Conservation (phyloP, 805 yeast species). For the Yarrowia divulgata region DNA sequence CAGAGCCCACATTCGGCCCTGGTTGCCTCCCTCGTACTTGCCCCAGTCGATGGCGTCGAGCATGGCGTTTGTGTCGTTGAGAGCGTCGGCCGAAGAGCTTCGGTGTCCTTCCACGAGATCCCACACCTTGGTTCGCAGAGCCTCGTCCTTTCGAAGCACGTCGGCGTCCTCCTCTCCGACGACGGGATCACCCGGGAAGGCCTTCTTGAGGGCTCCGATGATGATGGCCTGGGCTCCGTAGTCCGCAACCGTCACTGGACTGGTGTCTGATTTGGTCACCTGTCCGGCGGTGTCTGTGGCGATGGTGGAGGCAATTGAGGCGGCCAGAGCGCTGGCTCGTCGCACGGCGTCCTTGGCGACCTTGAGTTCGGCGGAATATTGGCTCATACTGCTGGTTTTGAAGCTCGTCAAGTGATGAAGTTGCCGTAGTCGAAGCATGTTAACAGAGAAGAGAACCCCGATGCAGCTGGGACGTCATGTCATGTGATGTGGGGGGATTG, state of each 20-base stretch:
- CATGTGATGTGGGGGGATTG: slow-evolving; percentile 27
- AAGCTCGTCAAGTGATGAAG: slow-evolving; percentile 16
- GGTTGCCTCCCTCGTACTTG: slow-evolving; percentile 74
- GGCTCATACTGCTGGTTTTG: slow-evolving; percentile 19
- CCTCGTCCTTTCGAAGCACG: slow-evolving; percentile 61
- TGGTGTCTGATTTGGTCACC: slow-evolving; percentile 81
- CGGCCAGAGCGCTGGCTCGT: slow-evolving; percentile 81
- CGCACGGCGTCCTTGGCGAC: slow-evolving; percentile 91
- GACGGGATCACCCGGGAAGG: slow-evolving; percentile 83
- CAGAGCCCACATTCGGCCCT: slow-evolving; percentile 92
- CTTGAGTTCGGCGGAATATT: slow-evolving; percentile 68
- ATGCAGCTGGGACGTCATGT: slow-evolving; percentile 34
- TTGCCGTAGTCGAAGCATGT: slow-evolving; percentile 34
- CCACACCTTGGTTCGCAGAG: slow-evolving; percentile 63
- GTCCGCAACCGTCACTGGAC: slow-evolving; percentile 96
- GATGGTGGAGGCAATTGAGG: slow-evolving; percentile 62
- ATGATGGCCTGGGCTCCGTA: slow-evolving; percentile 95
- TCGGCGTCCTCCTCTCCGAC: slow-evolving; percentile 95
- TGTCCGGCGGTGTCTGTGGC: slow-evolving; percentile 20
- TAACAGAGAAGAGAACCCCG: neutral
- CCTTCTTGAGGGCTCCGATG: slow-evolving; percentile 77
- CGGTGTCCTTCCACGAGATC: slow-evolving; percentile 55
- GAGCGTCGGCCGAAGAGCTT: slow-evolving; percentile 51
- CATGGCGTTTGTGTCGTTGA: slow-evolving; percentile 57
- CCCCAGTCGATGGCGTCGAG: slow-evolving; percentile 79